phyloP scores from a whole-genome alignment of 139 green algal genomes.

The Monoraphidium neglectum region DNA sequence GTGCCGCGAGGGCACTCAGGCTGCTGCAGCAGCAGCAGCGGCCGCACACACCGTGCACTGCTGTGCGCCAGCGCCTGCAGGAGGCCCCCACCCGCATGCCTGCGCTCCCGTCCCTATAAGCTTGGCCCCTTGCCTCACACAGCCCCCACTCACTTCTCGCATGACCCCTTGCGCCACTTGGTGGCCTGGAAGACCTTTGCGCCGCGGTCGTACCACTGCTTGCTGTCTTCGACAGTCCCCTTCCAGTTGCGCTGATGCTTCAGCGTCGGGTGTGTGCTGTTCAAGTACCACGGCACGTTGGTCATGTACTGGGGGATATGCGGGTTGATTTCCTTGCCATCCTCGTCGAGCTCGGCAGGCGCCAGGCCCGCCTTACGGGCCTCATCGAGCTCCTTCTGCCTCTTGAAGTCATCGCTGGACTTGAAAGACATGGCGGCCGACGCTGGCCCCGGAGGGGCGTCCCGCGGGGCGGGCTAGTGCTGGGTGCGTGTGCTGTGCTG shows the following conservation, averaged over 20 bases:
- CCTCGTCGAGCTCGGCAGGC: slow-evolving; percentile 93
- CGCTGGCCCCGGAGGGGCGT: background rate
- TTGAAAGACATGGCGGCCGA: slow-evolving; percentile 22
- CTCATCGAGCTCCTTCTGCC: slow-evolving; percentile 93
- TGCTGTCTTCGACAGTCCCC: slow-evolving; percentile 53
- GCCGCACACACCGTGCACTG: no score
- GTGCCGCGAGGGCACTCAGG: no score
- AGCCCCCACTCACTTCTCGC: slow-evolving; percentile 85
- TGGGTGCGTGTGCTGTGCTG: background rate
- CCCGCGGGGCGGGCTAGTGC: background rate
- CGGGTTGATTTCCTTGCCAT: slow-evolving; percentile 99
- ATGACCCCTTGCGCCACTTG: slow-evolving; percentile 97
- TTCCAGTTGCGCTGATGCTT: slow-evolving; percentile 99
- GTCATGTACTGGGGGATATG: slow-evolving; percentile 99
- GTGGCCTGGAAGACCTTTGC: slow-evolving; percentile 92
- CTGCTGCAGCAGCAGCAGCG: no score
- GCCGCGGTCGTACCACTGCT: slow-evolving; percentile 92
- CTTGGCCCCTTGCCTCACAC: no score
- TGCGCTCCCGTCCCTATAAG: no score
- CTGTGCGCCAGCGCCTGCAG: no score
- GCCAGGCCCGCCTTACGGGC: slow-evolving; percentile 95
- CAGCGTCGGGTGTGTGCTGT: slow-evolving; percentile 81
- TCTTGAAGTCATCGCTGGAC: slow-evolving; percentile 22
- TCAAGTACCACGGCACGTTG: slow-evolving; percentile 97
- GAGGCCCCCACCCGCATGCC: no score